Conservation (phyloP, 106 monocot species). For the Acorus calamus region DNA sequence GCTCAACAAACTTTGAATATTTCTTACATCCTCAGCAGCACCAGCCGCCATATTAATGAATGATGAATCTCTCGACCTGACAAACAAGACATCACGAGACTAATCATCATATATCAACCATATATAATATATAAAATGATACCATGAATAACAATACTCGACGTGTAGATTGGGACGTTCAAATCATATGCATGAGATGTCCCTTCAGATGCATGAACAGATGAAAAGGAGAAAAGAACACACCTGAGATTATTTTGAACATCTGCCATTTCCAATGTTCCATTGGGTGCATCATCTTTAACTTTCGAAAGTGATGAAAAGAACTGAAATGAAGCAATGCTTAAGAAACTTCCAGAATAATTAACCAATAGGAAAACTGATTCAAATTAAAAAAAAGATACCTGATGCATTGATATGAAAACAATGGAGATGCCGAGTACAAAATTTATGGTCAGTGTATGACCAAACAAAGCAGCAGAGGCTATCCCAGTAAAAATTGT, state of each 20-base stretch:
- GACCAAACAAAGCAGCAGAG: slow-evolving; percentile 93
- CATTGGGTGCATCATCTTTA: slow-evolving; percentile 56
- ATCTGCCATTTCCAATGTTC: slow-evolving; percentile 44
- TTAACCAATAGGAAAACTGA: too few species aligned
- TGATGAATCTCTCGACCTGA: slow-evolving; percentile 61
- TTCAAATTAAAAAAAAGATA: slow-evolving; percentile 4
- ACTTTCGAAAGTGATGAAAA: slow-evolving; percentile 82
- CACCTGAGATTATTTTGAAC: slow-evolving; percentile 50
- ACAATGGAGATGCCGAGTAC: slow-evolving; percentile 91
- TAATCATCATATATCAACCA: too few species aligned
- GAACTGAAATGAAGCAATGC: slow-evolving; percentile 32
- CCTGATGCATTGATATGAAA: slow-evolving; percentile 99
- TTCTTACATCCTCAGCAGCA: slow-evolving; percentile 48
- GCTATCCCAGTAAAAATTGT: slow-evolving; percentile 92
- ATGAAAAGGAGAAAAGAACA: background rate
- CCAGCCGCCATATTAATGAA: slow-evolving; percentile 51
- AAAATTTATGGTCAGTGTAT: slow-evolving; percentile 86
- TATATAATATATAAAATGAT: too few species aligned
- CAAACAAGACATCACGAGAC: slow-evolving; percentile 3
- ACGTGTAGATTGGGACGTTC: too few species aligned
- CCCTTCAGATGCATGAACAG: background rate
- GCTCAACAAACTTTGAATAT: too few species aligned
- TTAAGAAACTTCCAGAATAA: too few species aligned
- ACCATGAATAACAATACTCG: too few species aligned
- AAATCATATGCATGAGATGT: too few species aligned